These are phyloP conservation scores for Metroxylon sagu DNA, from an alignment of 176 grass and related monocot genomes.

Conservation along the genomic window DNA sequence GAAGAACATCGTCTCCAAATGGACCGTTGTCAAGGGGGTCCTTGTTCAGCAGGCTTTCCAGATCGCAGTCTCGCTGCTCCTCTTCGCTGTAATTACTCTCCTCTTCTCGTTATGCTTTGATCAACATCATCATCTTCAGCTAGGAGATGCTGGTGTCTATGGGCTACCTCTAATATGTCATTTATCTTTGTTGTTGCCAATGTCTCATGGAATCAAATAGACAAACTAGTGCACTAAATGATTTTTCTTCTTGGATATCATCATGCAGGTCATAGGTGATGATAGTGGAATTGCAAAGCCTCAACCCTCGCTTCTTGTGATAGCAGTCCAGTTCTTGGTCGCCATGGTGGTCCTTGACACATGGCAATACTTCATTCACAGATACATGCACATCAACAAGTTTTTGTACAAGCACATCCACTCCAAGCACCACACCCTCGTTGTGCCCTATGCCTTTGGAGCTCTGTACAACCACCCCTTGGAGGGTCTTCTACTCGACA, in stretches of 20 bases:
- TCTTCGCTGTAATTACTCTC: too few relatives aligned
- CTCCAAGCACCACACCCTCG: conserved; percentile 9
- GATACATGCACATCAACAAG: conserved; percentile 12
- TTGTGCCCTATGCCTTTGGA: conserved; percentile 3
- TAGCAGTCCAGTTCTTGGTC: not conserved
- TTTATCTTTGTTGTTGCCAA: too few relatives aligned
- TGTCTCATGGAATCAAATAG: too few relatives aligned
- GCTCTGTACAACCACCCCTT: conserved; percentile 10
- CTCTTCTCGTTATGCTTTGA: too few relatives aligned
- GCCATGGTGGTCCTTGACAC: conserved; percentile 9
- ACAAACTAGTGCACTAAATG: too few relatives aligned
- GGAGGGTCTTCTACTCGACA: conserved; percentile 11
- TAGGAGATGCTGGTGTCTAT: too few relatives aligned
- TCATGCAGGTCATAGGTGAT: too few relatives aligned
- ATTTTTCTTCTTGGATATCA: too few relatives aligned
- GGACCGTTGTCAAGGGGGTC: not conserved
- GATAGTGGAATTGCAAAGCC: too few relatives aligned
- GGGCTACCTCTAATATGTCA: too few relatives aligned
- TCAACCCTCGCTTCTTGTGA: too few relatives aligned
- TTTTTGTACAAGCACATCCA: not conserved
- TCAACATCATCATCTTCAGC: too few relatives aligned
- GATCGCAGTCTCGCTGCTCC: not conserved
- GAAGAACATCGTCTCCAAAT: conserved; percentile 1
- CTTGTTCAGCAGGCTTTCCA: conserved; percentile 5
- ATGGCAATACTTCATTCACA: conserved; percentile 12